These are phyloP conservation scores for Blastobotrys petasosporus DNA, from an alignment of 1,139 yeast genomes.

Conservation along the genomic window DNA sequence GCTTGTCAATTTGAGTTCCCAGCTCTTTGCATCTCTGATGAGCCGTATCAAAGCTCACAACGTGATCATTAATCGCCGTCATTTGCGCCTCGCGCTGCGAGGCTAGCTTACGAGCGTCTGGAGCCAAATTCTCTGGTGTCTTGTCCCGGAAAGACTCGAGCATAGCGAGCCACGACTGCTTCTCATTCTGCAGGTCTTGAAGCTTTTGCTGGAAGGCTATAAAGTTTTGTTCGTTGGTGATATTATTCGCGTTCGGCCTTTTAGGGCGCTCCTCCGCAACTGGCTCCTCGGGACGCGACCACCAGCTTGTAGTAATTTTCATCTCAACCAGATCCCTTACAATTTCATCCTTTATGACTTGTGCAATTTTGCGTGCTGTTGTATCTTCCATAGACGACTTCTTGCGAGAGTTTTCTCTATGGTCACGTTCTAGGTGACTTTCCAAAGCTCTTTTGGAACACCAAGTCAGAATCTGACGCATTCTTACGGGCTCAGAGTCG, in stretches of 20 bases:
- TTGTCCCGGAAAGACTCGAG: conserved; percentile 12
- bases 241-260: conserved; percentile 54
- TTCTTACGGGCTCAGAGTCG: conserved; percentile 65
- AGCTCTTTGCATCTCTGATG: not conserved
- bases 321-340: conserved; percentile 55
- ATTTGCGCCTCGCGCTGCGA: too few relatives aligned
- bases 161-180: conserved; percentile 43
- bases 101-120: too few relatives aligned
- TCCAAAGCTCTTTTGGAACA: conserved; percentile 50
- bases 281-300: conserved; percentile 37
- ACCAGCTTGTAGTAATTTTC: conserved; percentile 62
- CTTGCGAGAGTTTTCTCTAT: conserved; percentile 16
- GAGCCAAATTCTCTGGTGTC: not conserved
- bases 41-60: not conserved
- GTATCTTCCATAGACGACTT: conserved; percentile 25
- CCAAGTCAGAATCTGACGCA: conserved; percentile 69
- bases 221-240: conserved; percentile 44
- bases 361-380: conserved; percentile 39
- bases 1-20: conserved; percentile 10
- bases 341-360: conserved; percentile 60
- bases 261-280: conserved; percentile 28
- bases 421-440: conserved; percentile 29
- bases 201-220: conserved; percentile 44
- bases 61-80: too few relatives aligned
- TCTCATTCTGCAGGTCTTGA: conserved; percentile 42